Evolutionary conservation across 2,329 filamentous ascomycete genomes (phyloP).

Genomic region (Colletotrichum musicola): DNA sequence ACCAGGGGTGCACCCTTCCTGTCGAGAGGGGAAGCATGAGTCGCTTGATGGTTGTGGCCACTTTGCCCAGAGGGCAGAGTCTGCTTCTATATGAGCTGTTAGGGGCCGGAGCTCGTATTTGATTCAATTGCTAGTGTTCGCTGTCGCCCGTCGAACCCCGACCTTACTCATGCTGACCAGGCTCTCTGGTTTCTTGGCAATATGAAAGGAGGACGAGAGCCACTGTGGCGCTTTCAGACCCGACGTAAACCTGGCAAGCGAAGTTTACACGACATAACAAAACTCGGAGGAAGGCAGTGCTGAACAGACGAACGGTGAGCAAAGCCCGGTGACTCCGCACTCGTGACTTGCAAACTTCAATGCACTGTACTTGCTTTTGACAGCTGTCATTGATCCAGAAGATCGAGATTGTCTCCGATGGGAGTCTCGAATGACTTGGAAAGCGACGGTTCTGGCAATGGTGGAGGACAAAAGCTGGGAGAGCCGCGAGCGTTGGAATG

Average conservation of each 20-base stretch:
- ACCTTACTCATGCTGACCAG: constrained; percentile 22
- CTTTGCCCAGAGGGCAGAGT: constrained; percentile 2
- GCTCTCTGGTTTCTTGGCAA: constrained; percentile 14
- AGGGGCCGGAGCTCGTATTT: neutral
- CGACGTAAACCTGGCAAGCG: neutral
- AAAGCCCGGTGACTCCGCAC: neutral
- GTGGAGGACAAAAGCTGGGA: neutral
- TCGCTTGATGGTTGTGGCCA: neutral
- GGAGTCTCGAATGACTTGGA: neutral
- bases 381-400: neutral
- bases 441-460: neutral
- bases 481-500: constrained; percentile 4
- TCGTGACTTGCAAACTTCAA: neutral
- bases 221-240: constrained; percentile 19
- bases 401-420: constrained; percentile 18
- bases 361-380: neutral
- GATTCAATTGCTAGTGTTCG: neutral
- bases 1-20: constrained; percentile 5
- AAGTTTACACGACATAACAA: neutral
- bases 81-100: constrained; percentile 9
- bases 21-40: neutral
- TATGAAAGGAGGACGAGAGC: constrained; percentile 2
- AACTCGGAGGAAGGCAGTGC: neutral
- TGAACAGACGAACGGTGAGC: neutral
- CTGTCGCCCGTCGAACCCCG: constrained; percentile 4